Percentiles rank a stretch among this genome's conserved stretches.
Conservation (phyloP, 495 filamentous ascomycete genomes). For the Penicillium lividum region DNA sequence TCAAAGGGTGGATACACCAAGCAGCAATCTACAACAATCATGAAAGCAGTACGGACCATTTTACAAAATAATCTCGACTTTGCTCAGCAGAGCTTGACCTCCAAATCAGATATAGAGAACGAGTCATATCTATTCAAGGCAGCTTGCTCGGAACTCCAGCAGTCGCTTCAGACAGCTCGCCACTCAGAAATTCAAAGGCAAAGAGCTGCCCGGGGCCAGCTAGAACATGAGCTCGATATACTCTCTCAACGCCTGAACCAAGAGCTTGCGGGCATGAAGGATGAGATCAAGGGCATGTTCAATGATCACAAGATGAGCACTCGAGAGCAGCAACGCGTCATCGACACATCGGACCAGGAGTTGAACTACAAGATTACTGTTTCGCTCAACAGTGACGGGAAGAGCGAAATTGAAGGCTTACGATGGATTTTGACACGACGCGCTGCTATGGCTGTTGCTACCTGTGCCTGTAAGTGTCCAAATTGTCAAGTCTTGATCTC, state of each 20-base stretch:
- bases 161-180: slow-evolving; percentile 64
- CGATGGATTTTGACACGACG: slow-evolving; percentile 88
- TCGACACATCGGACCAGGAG: slow-evolving; percentile 85
- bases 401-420: slow-evolving; percentile 86
- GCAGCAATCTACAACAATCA: slow-evolving; percentile 71
- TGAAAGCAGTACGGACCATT: slow-evolving; percentile 82
- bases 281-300: slow-evolving; percentile 92
- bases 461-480: slow-evolving; percentile 39
- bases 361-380: slow-evolving; percentile 94
- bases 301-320: slow-evolving; percentile 94
- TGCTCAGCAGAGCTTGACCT: slow-evolving; percentile 72
- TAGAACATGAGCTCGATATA: slow-evolving; percentile 95
- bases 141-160: slow-evolving; percentile 87
- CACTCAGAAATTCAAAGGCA: slow-evolving; percentile 62
- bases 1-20: slow-evolving; percentile 65
- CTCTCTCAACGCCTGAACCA: slow-evolving; percentile 78
- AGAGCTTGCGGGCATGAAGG: slow-evolving; percentile 75
- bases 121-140: slow-evolving; percentile 93
- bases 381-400: slow-evolving; percentile 77
- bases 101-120: slow-evolving; percentile 79
- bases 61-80: slow-evolving; percentile 77
- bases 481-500: background rate
- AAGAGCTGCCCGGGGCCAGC: slow-evolving; percentile 74
- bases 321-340: slow-evolving; percentile 76
- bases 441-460: slow-evolving; percentile 75